Evolutionary conservation across 2,329 filamentous ascomycete genomes (phyloP).

Genomic region (Monilinia polystroma): DNA sequence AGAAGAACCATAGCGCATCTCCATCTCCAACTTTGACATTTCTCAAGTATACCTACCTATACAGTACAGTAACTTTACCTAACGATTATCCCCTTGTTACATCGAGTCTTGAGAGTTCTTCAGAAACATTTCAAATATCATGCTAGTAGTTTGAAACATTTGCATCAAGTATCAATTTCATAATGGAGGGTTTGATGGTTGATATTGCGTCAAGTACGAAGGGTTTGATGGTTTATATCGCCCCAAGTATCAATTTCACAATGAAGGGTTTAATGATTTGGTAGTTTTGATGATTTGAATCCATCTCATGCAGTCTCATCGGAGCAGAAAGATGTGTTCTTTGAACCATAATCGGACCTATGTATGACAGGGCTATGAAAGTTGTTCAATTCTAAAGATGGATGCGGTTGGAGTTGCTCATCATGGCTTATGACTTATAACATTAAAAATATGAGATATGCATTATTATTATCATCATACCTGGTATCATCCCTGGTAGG

Average conservation of each 20-base stretch:
- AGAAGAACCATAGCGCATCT: neutral
- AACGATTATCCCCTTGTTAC: neutral
- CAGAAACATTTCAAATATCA: constrained; percentile 2
- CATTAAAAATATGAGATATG: neutral
- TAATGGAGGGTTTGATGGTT: too few species aligned
- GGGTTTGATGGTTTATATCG: too few species aligned
- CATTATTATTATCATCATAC: neutral
- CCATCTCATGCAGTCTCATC: neutral
- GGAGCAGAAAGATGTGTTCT: neutral
- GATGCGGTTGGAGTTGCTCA: constrained; percentile 6
- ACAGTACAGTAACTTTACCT: neutral
- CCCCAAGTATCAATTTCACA: too few species aligned
- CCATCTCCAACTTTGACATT: constrained; percentile 11
- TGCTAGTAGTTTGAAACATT: neutral
- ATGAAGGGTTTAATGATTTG: neutral
- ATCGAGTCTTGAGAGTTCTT: neutral
- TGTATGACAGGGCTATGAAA: neutral
- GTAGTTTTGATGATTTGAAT: neutral
- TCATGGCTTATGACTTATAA: neutral
- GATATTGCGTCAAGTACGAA: neutral
- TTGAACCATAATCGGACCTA: too few species aligned
- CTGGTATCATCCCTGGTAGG: neutral
- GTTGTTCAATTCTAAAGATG: neutral
- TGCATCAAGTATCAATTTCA: too few species aligned
- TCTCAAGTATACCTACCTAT: neutral